Percentiles rank a stretch among this genome's conserved stretches.
phyloP scores from a whole-genome alignment of 345 rosid species.

The Lumnitzera racemosa region DNA sequence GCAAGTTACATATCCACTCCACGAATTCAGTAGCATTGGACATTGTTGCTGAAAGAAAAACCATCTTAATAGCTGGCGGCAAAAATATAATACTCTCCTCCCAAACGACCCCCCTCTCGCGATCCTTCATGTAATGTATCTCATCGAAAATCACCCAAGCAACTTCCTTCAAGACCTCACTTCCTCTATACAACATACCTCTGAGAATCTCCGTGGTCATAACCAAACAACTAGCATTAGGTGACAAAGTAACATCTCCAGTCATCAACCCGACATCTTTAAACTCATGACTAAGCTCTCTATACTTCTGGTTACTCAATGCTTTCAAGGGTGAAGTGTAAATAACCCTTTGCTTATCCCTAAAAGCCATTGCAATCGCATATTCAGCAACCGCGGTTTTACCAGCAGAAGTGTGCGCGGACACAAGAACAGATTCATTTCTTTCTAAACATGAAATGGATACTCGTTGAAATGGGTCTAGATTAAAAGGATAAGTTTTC shows the following conservation, averaged over 20 bases:
- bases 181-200: constrained; percentile 94
- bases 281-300: constrained; percentile 93
- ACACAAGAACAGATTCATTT: constrained; percentile 88
- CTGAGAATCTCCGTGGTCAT: constrained; percentile 98
- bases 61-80: constrained; percentile 98
- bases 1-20: constrained; percentile 93
- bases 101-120: constrained; percentile 99
- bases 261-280: constrained; percentile 97
- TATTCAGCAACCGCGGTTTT: constrained; percentile 99
- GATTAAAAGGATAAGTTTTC: constrained; percentile 61
- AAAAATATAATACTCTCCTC: constrained; percentile 94
- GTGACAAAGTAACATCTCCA: constrained; percentile 93
- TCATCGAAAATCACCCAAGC: constrained; percentile 98
- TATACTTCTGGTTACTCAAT: constrained; percentile 93
- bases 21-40: constrained; percentile 98
- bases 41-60: constrained; percentile 96
- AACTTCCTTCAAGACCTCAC: constrained; percentile 95
- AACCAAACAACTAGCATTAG: constrained; percentile 90
- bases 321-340: constrained; percentile 97
- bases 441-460: constrained; percentile 89
- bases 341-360: constrained; percentile 90
- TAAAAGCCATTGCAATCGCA: constrained; percentile 94
- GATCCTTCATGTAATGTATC: constrained; percentile 96
- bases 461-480: constrained; percentile 84
- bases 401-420: constrained; percentile 97